Base-by-base conservation (phyloP, 768 basidiomycete genomes). In the Suillus variegatus region DNA sequence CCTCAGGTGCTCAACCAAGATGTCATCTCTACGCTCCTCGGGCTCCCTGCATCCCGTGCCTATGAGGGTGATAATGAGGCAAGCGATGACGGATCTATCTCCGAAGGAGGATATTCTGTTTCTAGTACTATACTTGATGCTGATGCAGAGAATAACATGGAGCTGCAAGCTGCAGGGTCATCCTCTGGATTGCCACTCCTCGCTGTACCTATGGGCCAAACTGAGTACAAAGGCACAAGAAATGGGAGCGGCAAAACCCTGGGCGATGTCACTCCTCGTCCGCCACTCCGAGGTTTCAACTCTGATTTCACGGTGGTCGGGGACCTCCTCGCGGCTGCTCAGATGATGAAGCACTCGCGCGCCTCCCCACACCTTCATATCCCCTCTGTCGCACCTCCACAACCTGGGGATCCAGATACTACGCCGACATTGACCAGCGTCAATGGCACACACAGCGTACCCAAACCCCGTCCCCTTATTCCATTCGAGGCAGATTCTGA, bases 1-100 rank as follows among this genome's bases (percentile, higher is more conserved):
- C 89, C 90, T 0, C 89, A 91, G 72, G 82, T 92, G 22, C 83
- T 93, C 54, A 88, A 86, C 61, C 87, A 89, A 72, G 86, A 90
- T 63, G 90, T 92, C 46, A 86, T 91, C 44, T 85, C 85, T 2
- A 80, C 84, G 4, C 81, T 93, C 10, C 80, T 91, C 3, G 89
- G 90, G 5, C 77, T 89, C 47, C 76, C 79, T 2, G 76, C 78
- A 6, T 78, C 77, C 9, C 76, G 79, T 41, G 72, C 77, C 58
- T 77, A 85, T 35, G 87, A 88, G 72, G 87, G 85, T 9, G 87
- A 88, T 64, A 86, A 87, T 64, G 87, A 88, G 70, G 66, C 72
- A 58, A 73, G 77, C 36, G 71, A 73, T 41, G 74, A 74, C 35
- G 71, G 68, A 0, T 80, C 80, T 16, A 79, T 80, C n/a, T 77